Evolutionary conservation across 805 yeast species (phyloP), one percentile per base, ranked within the genome.

Genomic region (Babjeviella inositovora): DNA sequence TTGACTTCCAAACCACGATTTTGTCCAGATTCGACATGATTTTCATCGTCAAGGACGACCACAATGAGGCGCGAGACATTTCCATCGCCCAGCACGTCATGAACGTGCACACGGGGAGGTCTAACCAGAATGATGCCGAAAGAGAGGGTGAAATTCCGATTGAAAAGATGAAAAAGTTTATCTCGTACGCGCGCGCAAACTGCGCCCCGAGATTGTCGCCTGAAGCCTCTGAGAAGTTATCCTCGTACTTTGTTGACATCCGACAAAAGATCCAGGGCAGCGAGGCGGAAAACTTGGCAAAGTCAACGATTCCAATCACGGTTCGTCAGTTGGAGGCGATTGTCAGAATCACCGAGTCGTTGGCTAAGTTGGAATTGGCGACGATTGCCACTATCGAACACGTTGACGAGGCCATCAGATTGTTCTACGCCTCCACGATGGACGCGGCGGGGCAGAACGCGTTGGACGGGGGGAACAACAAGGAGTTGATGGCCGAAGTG

Each of bases 1-100:
- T 90, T 38, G 99, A 90, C 47, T 90, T 90, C 57, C 98, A 90
- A 50, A 80, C 94, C 2, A 87, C 99, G 1, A 79, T 90, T 50
- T 59, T 90, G 47, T 90, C 98, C 8, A 76, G 99, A 55, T 90
- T 90, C 46, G 99, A 90, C 52, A 90, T 90, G 97, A 90, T 90
- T 39, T 90, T 82, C 51, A 81, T 90, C 37, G 93, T 90, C 25
- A 87, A 84, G 41, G 99, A 90, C 52, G 94, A 79, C 25, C 97
- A 90, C 47, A 74, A 84, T 42, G 80, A 74, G 33, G 63, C 57
- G 19, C 62, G 93, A 39, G 99, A 90, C 55, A 64, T 72, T 21
- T 68, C 82, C 2, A 84, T 90, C 38, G 99, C 99, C 3, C 70
- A 70, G 32, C 98, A 90, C 49, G 98, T 90, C 26, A 72, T 90